Evolutionary conservation across 2,329 filamentous ascomycete species (phyloP).

Genomic region (Colletotrichum tamarilloi): DNA sequence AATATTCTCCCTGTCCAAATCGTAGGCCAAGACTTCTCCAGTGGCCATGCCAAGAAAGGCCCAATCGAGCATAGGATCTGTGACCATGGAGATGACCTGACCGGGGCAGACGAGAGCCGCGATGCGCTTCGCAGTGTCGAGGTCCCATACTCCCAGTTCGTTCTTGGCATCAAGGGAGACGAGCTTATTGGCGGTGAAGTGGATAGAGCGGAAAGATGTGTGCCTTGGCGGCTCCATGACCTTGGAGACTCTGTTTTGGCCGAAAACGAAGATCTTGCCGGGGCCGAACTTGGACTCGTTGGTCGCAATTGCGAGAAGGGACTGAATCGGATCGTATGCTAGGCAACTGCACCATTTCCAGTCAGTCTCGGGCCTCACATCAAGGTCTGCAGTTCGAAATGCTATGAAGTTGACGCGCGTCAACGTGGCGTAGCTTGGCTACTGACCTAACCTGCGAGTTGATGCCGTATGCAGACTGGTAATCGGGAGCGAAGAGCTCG

Average conservation of each 20-base stretch:
- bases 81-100: conserved; percentile 77
- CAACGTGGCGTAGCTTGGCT: conserved; percentile 26
- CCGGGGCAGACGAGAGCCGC: conserved; percentile 82
- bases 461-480: conserved; percentile 85
- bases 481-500: conserved; percentile 84
- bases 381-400: background rate
- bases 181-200: conserved; percentile 88
- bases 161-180: conserved; percentile 87
- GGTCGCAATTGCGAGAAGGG: conserved; percentile 91
- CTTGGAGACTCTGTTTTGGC: conserved; percentile 82
- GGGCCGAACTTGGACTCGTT: conserved; percentile 86
- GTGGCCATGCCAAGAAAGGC: conserved; percentile 85
- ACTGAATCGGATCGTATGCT: conserved; percentile 94
- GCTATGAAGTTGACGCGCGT: conserved; percentile 31
- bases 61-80: conserved; percentile 94
- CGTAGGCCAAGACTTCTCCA: conserved; percentile 91
- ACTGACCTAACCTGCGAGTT: conserved; percentile 76
- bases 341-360: conserved; percentile 71
- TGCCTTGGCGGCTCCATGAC: conserved; percentile 77
- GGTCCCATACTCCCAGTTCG: conserved; percentile 85
- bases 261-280: conserved; percentile 90
- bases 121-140: conserved; percentile 75
- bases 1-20: conserved; percentile 83
- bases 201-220: conserved; percentile 79
- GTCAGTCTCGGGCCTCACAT: background rate